These are phyloP conservation scores for Actinomucor elegans DNA, from an alignment of 371 early-diverging fungal genomes.

Conservation along the genomic window DNA sequence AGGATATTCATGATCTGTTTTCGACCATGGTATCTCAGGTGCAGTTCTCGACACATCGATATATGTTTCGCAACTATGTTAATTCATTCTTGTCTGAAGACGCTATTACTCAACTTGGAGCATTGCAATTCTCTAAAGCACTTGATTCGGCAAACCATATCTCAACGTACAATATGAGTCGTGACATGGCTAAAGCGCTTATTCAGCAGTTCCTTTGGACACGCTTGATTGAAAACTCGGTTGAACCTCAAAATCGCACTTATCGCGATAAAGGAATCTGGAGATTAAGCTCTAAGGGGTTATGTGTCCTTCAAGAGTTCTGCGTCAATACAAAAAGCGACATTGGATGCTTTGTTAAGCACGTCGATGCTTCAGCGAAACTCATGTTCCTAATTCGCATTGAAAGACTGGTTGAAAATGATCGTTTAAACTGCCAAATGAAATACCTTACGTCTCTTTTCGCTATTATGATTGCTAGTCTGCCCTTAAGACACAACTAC, in stretches of 20 bases:
- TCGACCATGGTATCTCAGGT: slow-evolving; percentile 14
- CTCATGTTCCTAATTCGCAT: slow-evolving; percentile 10
- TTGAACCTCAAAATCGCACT: slow-evolving; percentile 46
- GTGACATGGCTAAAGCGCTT: slow-evolving; percentile 62
- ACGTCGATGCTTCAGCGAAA: neutral
- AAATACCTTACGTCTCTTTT: slow-evolving; percentile 11
- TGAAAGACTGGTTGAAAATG: slow-evolving; percentile 14
- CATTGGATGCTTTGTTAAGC: neutral
- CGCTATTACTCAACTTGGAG: slow-evolving; percentile 35
- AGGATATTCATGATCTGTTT: slow-evolving; percentile 28
- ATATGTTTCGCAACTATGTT: slow-evolving; percentile 37
- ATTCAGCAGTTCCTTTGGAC: slow-evolving; percentile 63
- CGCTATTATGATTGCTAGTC: slow-evolving; percentile 23
- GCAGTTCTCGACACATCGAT: slow-evolving; percentile 18
- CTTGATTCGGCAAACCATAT: slow-evolving; percentile 37
- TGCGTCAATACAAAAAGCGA: slow-evolving; percentile 9
- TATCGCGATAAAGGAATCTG: slow-evolving; percentile 56
- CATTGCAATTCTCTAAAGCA: slow-evolving; percentile 36
- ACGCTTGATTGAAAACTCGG: slow-evolving; percentile 50
- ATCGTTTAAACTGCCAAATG: slow-evolving; percentile 9
- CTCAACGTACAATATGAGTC: slow-evolving; percentile 58
- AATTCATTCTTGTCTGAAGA: slow-evolving; percentile 51
- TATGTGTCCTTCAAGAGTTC: slow-evolving; percentile 54
- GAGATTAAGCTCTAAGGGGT: slow-evolving; percentile 58
- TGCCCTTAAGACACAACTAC: slow-evolving; percentile 9